Base-by-base conservation (phyloP, 371 early-diverging fungal species). In the Batrachochytrium dendrobatidis region DNA sequence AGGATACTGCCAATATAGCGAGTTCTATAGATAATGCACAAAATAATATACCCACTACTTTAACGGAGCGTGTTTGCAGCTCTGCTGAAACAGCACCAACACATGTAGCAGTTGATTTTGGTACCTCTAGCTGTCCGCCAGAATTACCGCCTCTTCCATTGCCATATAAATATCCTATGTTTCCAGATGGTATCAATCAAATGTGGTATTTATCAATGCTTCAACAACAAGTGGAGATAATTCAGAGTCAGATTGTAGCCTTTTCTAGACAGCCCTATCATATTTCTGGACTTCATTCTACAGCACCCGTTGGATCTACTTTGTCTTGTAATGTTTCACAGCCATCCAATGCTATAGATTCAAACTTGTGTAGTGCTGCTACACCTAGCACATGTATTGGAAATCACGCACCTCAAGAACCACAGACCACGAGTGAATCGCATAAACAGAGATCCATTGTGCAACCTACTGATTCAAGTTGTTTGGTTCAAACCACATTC, bases 81-180 rank as follows among this genome's bases (percentile, higher is more conserved):
- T 39, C 39, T n/a, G 39, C 39, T n/a, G 39, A 12, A 39, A n/a
- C 39, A 12, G 39, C 39, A 39, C 39, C 39, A n/a, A n/a, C 39
- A 39, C 15, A 15, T 15, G 12, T n/a, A 39, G 39, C 39, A 12
- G n/a, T 39, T 12, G 15, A 12, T 15, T 39, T n/a, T n/a, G n/a
- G 15, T n/a, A 39, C 39, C n/a, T n/a, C 39, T 39, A 12, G 15
- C n/a, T 12, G n/a, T 39, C n/a, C 39, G 39, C 39, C 12, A 15
- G 15, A 39, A n/a, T n/a, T 39, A n/a, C 39, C 39, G 39, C 39
- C 39, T n/a, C 39, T 39, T 39, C 39, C 39, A 39, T 39, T n/a
- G 39, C n/a, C n/a, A n/a, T n/a, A n/a, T n/a, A n/a, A n/a, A n/a
- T n/a, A n/a, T n/a, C n/a, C n/a, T n/a, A n/a, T n/a, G n/a, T n/a